Base-by-base conservation (phyloP, 2,329 filamentous ascomycete species). In the Pseudogymnoascus sp. region DNA sequence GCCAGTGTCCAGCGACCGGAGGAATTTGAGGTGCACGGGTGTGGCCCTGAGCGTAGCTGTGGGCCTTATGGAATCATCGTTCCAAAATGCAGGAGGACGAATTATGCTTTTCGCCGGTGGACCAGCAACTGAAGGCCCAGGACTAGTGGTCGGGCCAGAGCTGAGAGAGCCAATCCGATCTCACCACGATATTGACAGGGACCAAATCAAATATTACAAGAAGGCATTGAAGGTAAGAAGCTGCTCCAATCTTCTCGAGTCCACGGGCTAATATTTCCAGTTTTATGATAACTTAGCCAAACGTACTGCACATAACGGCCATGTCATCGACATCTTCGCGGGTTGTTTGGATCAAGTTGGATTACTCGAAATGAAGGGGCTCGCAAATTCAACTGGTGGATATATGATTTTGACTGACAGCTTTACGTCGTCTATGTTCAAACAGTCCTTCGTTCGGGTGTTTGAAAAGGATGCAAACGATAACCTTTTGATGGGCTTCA, bases 141-240 rank as follows among this genome's bases (percentile, higher is more conserved):
- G 94, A 65, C 92, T 96, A 84, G 94, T 99, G 33, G 94, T 99
- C 73, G 92, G 92, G 2, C 91, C 94, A 23, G 94, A 99, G 77
- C 80, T 99, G 67, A 89, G 93, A 74, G 94, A 99, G 74, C 92
- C 95, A 8, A 97, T 99, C 68, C 89, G 94, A 72, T 97, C 93
- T 43, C 94, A 99, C 77, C 94, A 99, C 76, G 94, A 99, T 72
- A 99, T 99, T 75, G 94, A 99, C 74, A 87, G 92, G 63, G 94
- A 99, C 76, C 97, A 97, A 74, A 96, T 96, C 78, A 99, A 99
- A 77, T 97, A 97, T 78, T 97, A 96, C 79, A 99, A 99, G 82
- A 99, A 99, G 78, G 94, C 94, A 21, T 78, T 97, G 60, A 99
- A 97, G 85, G 89, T 91, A 75, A 63, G 80, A 59, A 21, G 29